Conservation (phyloP, 768 basidiomycete genomes). For the Lanmaoa rubissima region DNA sequence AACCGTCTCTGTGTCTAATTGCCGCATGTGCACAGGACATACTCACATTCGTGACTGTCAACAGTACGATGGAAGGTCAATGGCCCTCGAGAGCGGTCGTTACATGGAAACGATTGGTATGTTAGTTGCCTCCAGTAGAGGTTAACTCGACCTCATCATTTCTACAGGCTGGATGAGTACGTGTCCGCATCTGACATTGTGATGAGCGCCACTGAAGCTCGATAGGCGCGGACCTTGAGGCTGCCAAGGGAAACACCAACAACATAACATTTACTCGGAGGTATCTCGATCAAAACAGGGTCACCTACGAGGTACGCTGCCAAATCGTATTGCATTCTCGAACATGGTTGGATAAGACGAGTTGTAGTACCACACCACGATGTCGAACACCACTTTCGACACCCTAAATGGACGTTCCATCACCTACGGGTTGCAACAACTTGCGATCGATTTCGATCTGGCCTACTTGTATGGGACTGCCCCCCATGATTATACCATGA, state of each 20-base stretch:
- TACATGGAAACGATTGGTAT: constrained; percentile 92
- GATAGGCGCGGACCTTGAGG: constrained; percentile 48
- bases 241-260: constrained; percentile 34
- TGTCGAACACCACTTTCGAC: constrained; percentile 55
- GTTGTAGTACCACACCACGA: constrained; percentile 63
- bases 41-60: constrained; percentile 31
- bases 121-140: constrained; percentile 6
- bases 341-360: neutral
- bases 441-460: constrained; percentile 62
- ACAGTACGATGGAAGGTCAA: constrained; percentile 21
- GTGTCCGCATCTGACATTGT: constrained; percentile 11
- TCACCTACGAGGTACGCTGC: constrained; percentile 63
- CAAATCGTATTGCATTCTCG: neutral
- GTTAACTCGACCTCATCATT: neutral
- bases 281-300: constrained; percentile 78
- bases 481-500: constrained; percentile 72
- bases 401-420: constrained; percentile 53
- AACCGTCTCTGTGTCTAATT: neutral
- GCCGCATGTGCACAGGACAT: constrained; percentile 46
- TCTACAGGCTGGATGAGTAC: constrained; percentile 59
- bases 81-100: constrained; percentile 71
- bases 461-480: constrained; percentile 63
- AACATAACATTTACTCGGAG: constrained; percentile 65
- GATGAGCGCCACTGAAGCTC: neutral
- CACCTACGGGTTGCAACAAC: constrained; percentile 50